A percentile compares a stretch with the other conserved stretches of the same genome.
Conservation (phyloP, 352 stramenopile genomes). For the Phytophthora kernoviae region DNA sequence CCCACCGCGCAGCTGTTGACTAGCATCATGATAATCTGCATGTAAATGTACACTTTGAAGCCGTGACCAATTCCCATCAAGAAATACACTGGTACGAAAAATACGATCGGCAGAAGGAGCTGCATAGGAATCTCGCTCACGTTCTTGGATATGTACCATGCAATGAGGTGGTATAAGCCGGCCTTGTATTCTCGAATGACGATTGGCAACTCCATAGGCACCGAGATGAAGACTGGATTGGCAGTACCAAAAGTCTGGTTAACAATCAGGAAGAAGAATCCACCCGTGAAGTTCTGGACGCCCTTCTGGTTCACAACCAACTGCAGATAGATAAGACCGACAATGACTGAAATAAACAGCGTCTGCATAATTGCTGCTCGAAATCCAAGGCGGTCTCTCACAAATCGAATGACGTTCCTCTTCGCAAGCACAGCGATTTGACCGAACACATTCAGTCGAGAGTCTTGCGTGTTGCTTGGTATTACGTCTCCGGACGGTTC, state of each 20-base stretch:
- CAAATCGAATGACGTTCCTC: slow-evolving; percentile 40
- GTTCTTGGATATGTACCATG: slow-evolving; percentile 63
- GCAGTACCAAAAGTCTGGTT: slow-evolving; percentile 43
- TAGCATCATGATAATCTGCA: slow-evolving; percentile 46
- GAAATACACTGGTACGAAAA: slow-evolving; percentile 43
- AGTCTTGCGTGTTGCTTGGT: slow-evolving; percentile 11
- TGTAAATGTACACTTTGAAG: slow-evolving; percentile 35
- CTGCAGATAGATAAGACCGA: slow-evolving; percentile 56
- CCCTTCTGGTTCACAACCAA: slow-evolving; percentile 40
- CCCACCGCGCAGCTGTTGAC: slow-evolving; percentile 40
- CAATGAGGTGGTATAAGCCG: slow-evolving; percentile 37
- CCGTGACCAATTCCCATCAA: slow-evolving; percentile 48
- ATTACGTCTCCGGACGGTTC: slow-evolving; percentile 2
- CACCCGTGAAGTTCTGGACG: slow-evolving; percentile 51
- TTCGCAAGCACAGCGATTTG: slow-evolving; percentile 42
- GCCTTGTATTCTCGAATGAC: slow-evolving; percentile 47
- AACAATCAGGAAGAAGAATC: slow-evolving; percentile 53
- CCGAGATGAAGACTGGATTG: slow-evolving; percentile 37
- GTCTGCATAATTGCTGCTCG: slow-evolving; percentile 27
- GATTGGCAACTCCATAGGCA: slow-evolving; percentile 52
- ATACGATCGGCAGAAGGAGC: slow-evolving; percentile 45
- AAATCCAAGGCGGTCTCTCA: slow-evolving; percentile 43
- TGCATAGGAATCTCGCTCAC: slow-evolving; percentile 54
- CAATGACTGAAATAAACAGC: slow-evolving; percentile 39
- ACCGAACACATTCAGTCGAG: slow-evolving; percentile 20